Conservation (phyloP, 73 alveolate species). For the Paramecium sexaurelia region DNA sequence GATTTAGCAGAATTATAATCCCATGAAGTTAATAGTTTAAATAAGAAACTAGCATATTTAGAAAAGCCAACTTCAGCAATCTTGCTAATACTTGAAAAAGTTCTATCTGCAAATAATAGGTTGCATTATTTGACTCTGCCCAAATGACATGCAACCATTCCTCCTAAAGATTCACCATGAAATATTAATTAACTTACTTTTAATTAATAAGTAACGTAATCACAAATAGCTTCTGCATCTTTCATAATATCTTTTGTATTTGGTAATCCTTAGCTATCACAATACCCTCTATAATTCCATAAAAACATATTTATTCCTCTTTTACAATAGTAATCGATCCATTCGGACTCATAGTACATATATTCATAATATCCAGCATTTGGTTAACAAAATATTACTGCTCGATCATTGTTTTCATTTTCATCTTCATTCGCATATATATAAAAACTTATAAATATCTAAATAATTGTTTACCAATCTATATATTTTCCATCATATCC, state of each 20-base stretch:
- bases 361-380: slow-evolving; percentile 92
- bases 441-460: background rate
- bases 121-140: slow-evolving; percentile 70
- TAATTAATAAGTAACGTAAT: slow-evolving; percentile 63
- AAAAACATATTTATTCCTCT: slow-evolving; percentile 80
- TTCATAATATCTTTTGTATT: slow-evolving; percentile 60
- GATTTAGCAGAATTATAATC: slow-evolving; percentile 70
- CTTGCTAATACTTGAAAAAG: slow-evolving; percentile 73
- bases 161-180: slow-evolving; percentile 88
- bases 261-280: slow-evolving; percentile 86
- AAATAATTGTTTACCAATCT: background rate
- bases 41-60: slow-evolving; percentile 67
- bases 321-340: slow-evolving; percentile 83
- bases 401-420: slow-evolving; percentile 51
- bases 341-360: slow-evolving; percentile 78
- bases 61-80: slow-evolving; percentile 79
- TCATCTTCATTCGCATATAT: background rate
- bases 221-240: slow-evolving; percentile 76
- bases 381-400: slow-evolving; percentile 88
- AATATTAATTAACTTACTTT: slow-evolving; percentile 66
- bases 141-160: slow-evolving; percentile 79
- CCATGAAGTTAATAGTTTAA: slow-evolving; percentile 70
- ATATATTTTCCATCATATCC: slow-evolving; percentile 7
- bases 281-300: slow-evolving; percentile 94
- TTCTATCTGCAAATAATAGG: slow-evolving; percentile 82